Conservation (phyloP, 805 yeast genomes). For the Teunomyces funiuensis region DNA sequence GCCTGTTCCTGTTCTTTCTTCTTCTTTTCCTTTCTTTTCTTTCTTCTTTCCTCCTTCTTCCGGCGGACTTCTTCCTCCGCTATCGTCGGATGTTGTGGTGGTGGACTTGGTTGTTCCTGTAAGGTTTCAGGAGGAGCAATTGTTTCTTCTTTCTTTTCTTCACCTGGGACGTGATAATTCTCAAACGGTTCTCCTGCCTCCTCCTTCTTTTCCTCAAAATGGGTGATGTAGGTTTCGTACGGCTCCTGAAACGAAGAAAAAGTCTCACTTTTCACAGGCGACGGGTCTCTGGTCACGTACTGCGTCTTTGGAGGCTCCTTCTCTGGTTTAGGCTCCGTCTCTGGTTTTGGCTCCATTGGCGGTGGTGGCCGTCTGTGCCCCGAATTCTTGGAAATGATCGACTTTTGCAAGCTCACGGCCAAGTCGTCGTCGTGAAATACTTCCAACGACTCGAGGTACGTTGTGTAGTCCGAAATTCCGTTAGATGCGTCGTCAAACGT, state of each 20-base stretch:
- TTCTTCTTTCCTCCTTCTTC: conserved; percentile 17
- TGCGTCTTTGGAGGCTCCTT: too few relatives aligned
- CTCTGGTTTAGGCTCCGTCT: not conserved
- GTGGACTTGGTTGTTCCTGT: not conserved
- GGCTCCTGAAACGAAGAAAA: conserved; percentile 24
- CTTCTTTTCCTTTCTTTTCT: conserved; percentile 16
- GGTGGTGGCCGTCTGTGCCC: conserved; percentile 8
- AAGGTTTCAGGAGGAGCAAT: not conserved
- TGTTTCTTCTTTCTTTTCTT: too few relatives aligned
- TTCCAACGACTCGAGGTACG: conserved; percentile 18
- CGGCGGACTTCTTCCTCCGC: conserved; percentile 15
- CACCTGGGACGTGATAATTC: conserved; percentile 16
- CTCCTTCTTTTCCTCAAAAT: conserved; percentile 16
- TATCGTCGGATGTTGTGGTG: too few relatives aligned
- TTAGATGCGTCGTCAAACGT: conserved; percentile 22
- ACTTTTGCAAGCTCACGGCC: not conserved
- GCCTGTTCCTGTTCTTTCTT: conserved; percentile 8
- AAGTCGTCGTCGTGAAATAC: conserved; percentile 9
- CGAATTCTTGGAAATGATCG: not conserved
- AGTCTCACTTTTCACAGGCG: conserved; percentile 1
- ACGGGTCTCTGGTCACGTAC: too few relatives aligned
- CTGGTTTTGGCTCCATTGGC: conserved; percentile 7
- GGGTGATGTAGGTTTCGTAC: conserved; percentile 22
- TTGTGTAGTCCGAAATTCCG: conserved; percentile 21
- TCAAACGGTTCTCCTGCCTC: conserved; percentile 26